Conservation (phyloP, 495 filamentous ascomycete species). For the Aspergillus avenaceus region DNA sequence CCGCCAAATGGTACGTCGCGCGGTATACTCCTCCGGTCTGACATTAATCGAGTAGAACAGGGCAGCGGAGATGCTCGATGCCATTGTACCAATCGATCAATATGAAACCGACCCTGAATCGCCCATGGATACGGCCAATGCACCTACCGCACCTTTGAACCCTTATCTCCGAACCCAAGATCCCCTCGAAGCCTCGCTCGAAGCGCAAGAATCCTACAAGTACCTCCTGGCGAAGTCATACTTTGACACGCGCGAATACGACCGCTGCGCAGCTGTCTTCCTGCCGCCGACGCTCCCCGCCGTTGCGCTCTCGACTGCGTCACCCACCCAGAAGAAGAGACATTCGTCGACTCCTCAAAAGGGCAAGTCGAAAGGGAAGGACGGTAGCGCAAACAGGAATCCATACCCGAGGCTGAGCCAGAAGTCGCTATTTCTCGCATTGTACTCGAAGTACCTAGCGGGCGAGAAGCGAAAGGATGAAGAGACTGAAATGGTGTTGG, state of each 20-base stretch:
- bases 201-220: conserved; percentile 72
- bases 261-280: conserved; percentile 89
- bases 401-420: conserved; percentile 65
- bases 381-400: conserved; percentile 22
- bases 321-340: conserved; percentile 39
- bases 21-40: background rate
- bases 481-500: conserved; percentile 95
- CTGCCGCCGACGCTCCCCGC: conserved; percentile 68
- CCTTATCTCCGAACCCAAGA: conserved; percentile 50
- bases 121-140: conserved; percentile 48
- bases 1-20: conserved; percentile 80
- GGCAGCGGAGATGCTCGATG: conserved; percentile 90
- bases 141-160: conserved; percentile 25
- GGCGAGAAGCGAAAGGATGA: conserved; percentile 97
- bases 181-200: conserved; percentile 67
- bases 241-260: conserved; percentile 94
- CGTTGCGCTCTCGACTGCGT: conserved; percentile 49
- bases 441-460: conserved; percentile 89
- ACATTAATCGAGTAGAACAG: conserved; percentile 38
- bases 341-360: conserved; percentile 41
- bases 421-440: conserved; percentile 83
- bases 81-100: conserved; percentile 54
- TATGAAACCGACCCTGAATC: conserved; percentile 57
- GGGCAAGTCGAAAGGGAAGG: conserved; percentile 49
- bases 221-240: conserved; percentile 92